Conservation (phyloP, 306 rosid genomes). For the Quercus agrifolia region DNA sequence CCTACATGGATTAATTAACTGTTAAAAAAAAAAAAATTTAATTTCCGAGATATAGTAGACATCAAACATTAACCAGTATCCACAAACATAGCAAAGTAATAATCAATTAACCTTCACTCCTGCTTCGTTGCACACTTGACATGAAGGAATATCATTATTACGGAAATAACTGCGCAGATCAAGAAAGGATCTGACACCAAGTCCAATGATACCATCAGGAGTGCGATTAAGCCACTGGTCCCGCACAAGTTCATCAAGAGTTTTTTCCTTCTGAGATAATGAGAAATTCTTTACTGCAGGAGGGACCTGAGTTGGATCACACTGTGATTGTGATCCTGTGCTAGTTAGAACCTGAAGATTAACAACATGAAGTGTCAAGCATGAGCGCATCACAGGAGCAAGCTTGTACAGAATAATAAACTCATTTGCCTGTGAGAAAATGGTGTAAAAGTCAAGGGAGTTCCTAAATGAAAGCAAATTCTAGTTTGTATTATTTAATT, state of each 20-base stretch:
- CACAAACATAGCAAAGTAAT: constrained; percentile 7
- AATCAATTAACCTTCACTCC: constrained; percentile 70
- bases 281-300: constrained; percentile 56
- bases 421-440: not conserved
- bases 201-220: constrained; percentile 57
- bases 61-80: not conserved
- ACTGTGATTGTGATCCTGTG: constrained; percentile 50
- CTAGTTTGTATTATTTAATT: not conserved
- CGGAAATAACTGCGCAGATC: constrained; percentile 92
- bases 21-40: constrained; percentile 11
- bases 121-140: constrained; percentile 94
- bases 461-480: not conserved
- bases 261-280: constrained; percentile 61
- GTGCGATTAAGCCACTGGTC: constrained; percentile 74
- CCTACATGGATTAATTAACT: not conserved
- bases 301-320: constrained; percentile 41
- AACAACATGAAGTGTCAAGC: constrained; percentile 18
- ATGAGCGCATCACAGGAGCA: not conserved
- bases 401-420: not conserved
- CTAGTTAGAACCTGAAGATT: constrained; percentile 48
- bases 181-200: constrained; percentile 89
- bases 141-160: constrained; percentile 62
- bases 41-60: not conserved
- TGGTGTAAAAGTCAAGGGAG: not conserved
- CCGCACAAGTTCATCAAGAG: constrained; percentile 62